phyloP scores from a whole-genome alignment of 108 stramenopile genomes.

The Fragilaria radians region DNA sequence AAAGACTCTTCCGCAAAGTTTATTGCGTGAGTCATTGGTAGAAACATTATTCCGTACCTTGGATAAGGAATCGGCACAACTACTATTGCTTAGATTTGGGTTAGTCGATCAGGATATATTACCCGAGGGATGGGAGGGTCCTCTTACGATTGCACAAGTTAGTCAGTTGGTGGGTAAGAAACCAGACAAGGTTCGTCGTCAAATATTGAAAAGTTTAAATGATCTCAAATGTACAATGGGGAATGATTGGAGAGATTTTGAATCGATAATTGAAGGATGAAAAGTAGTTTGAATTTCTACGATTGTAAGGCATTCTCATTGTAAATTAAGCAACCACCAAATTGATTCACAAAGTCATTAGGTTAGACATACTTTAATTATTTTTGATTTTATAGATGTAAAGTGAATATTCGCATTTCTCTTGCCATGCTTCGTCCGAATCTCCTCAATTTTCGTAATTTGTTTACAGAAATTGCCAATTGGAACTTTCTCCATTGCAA shows the following conservation, averaged over 20 bases:
- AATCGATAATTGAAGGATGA: slow-evolving; percentile 28
- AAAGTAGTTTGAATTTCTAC: too few relatives aligned
- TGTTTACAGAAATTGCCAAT: too few relatives aligned
- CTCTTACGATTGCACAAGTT: slow-evolving; percentile 74
- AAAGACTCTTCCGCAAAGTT: too few relatives aligned
- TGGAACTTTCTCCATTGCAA: too few relatives aligned
- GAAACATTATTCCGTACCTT: slow-evolving; percentile 48
- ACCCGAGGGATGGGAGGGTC: slow-evolving; percentile 34
- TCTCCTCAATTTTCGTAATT: too few relatives aligned
- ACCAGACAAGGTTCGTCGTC: slow-evolving; percentile 74
- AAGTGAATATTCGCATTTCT: too few relatives aligned
- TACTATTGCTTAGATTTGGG: slow-evolving; percentile 66
- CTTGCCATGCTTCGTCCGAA: too few relatives aligned
- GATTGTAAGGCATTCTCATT: too few relatives aligned
- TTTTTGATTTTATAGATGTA: too few relatives aligned
- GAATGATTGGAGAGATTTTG: slow-evolving; percentile 60
- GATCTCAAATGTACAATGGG: slow-evolving; percentile 48
- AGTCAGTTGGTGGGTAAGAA: slow-evolving; percentile 61
- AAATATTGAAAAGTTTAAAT: slow-evolving; percentile 58
- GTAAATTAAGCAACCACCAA: too few relatives aligned
- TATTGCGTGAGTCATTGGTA: slow-evolving; percentile 64
- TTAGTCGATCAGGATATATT: slow-evolving; percentile 45
- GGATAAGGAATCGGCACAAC: slow-evolving; percentile 41
- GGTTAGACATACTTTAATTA: too few relatives aligned
- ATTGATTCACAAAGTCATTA: too few relatives aligned